phyloP scores from a whole-genome alignment of 306 rosid species.

The Purshia tridentata region DNA sequence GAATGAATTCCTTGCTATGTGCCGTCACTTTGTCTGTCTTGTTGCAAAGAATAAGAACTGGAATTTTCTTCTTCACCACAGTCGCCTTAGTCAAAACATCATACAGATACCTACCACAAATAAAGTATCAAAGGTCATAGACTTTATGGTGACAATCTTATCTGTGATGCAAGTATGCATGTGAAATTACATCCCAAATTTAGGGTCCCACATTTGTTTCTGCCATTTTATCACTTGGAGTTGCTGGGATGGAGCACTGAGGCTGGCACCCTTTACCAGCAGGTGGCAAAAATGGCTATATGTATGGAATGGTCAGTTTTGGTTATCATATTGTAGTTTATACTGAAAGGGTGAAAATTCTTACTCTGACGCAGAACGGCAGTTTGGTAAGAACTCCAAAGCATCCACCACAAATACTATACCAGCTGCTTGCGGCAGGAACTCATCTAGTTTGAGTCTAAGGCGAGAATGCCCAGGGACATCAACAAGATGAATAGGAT shows the following conservation, averaged over 20 bases:
- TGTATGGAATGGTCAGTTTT: neutral
- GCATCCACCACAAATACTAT: conserved; percentile 84
- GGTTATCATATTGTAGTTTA: conserved; percentile 5
- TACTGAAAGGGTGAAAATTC: neutral
- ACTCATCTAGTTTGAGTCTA: conserved; percentile 81
- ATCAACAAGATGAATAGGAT: conserved; percentile 80
- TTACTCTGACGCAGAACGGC: conserved; percentile 92
- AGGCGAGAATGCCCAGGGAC: conserved; percentile 98
- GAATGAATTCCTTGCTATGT: conserved; percentile 88
- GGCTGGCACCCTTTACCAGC: neutral
- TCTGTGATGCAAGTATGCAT: neutral
- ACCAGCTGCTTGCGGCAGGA: conserved; percentile 84
- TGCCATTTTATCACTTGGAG: conserved; percentile 5
- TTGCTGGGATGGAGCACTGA: neutral
- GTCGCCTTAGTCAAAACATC: conserved; percentile 84
- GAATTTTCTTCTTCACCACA: conserved; percentile 88
- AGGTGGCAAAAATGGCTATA: neutral
- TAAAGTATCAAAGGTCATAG: conserved; percentile 16
- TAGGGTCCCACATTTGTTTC: neutral
- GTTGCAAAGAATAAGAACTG: conserved; percentile 84
- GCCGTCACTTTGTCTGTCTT: conserved; percentile 94
- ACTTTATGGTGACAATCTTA: neutral
- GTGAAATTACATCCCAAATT: neutral
- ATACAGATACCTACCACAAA: conserved; percentile 68
- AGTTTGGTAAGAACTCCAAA: conserved; percentile 78